A percentile compares a stretch with the other conserved stretches of the same genome.
Evolutionary conservation across 2,329 filamentous ascomycete genomes (phyloP).

Genomic region (Fusarium xylarioides): DNA sequence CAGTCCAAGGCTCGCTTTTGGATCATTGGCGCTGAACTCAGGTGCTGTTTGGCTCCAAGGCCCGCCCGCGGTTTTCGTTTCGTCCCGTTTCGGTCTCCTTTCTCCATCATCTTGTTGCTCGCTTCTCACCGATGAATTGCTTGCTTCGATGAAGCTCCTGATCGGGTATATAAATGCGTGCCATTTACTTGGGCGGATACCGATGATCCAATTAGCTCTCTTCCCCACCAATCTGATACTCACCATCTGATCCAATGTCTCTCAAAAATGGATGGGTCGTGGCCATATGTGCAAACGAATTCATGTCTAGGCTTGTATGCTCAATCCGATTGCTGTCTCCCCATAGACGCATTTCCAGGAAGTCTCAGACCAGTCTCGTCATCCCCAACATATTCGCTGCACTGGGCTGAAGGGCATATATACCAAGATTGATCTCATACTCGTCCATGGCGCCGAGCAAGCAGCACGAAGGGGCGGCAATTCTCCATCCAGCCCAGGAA

Average conservation of each 20-base stretch:
- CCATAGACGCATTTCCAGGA: background rate
- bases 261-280: background rate
- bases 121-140: conserved; percentile 31
- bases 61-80: conserved; percentile 30
- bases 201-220: background rate
- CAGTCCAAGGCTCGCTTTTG: conserved; percentile 12
- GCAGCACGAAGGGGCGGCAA: background rate
- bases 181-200: background rate
- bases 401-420: background rate
- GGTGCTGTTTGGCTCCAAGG: conserved; percentile 32
- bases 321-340: background rate
- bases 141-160: conserved; percentile 7
- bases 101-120: conserved; percentile 29
- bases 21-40: conserved; percentile 22
- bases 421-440: background rate
- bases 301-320: background rate
- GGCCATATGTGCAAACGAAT: background rate
- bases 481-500: conserved; percentile 20
- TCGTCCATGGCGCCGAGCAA: background rate
- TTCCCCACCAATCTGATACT: background rate
- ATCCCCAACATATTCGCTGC: background rate
- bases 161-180: conserved; percentile 13
- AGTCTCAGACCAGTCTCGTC: background rate
- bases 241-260: background rate
- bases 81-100: conserved; percentile 32